These are phyloP conservation scores for Balansia obtecta DNA, from an alignment of 2,329 filamentous ascomycete genomes.

Conservation along the genomic window DNA sequence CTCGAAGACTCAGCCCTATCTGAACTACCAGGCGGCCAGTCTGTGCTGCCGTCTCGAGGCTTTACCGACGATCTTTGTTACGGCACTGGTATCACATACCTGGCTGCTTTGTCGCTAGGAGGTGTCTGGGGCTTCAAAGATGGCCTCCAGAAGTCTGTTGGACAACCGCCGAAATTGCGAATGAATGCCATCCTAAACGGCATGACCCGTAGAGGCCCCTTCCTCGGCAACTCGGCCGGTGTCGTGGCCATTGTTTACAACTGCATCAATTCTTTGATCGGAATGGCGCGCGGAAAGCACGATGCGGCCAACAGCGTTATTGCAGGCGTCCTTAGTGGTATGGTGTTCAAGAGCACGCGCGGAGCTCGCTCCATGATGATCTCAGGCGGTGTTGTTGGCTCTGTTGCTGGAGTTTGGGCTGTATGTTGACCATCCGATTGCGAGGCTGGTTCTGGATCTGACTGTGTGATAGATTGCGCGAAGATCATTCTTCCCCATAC, in stretches of 20 bases:
- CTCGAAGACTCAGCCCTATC: conserved; percentile 87
- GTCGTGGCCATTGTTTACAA: conserved; percentile 97
- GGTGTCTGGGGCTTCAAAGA: conserved; percentile 89
- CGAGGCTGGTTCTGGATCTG: background rate
- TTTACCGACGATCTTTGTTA: conserved; percentile 99
- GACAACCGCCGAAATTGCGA: conserved; percentile 74
- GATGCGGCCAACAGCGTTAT: conserved; percentile 80
- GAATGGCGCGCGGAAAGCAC: conserved; percentile 69
- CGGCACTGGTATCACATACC: conserved; percentile 87
- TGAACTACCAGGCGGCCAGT: conserved; percentile 73
- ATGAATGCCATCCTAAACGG: conserved; percentile 93
- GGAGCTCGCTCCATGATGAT: conserved; percentile 89
- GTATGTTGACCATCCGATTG: conserved; percentile 42
- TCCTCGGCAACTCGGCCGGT: conserved; percentile 89
- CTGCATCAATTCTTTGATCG: conserved; percentile 75
- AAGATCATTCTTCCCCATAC: conserved; percentile 29
- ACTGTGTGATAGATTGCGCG: conserved; percentile 21
- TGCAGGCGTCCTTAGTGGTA: conserved; percentile 78
- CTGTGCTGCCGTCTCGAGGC: conserved; percentile 83
- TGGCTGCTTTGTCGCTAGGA: conserved; percentile 73
- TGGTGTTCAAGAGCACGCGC: conserved; percentile 92
- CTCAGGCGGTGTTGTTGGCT: conserved; percentile 78
- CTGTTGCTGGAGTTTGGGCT: conserved; percentile 77
- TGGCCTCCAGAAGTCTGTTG: conserved; percentile 67
- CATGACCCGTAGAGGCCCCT: conserved; percentile 83